phyloP scores from a whole-genome alignment of 2,329 filamentous ascomycete species.

The Aspergillus novofumigatus region DNA sequence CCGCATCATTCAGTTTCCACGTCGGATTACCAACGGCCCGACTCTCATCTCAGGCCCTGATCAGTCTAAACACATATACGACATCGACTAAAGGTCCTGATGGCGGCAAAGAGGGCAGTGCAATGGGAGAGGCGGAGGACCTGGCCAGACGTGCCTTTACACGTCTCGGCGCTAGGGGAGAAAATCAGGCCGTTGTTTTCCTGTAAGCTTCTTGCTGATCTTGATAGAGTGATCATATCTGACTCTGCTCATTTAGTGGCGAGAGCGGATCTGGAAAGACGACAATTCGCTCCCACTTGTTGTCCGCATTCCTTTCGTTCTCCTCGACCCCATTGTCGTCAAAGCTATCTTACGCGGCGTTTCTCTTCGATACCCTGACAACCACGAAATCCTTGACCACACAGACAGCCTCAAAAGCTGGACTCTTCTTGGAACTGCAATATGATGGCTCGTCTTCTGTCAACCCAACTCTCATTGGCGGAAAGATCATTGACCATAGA shows the following conservation, averaged over 20 bases:
- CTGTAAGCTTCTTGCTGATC: slow-evolving; percentile 58
- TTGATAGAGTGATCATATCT: slow-evolving; percentile 8
- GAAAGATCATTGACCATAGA: slow-evolving; percentile 89
- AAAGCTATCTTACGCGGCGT: slow-evolving; percentile 88
- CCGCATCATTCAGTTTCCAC: slow-evolving; percentile 76
- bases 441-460: slow-evolving; percentile 86
- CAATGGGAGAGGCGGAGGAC: slow-evolving; percentile 88
- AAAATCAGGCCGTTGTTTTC: slow-evolving; percentile 91
- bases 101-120: slow-evolving; percentile 87
- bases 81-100: slow-evolving; percentile 82
- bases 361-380: slow-evolving; percentile 92
- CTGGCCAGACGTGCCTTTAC: slow-evolving; percentile 82
- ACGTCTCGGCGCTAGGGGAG: slow-evolving; percentile 77
- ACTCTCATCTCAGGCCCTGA: slow-evolving; percentile 85
- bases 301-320: slow-evolving; percentile 80
- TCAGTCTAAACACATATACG: slow-evolving; percentile 92
- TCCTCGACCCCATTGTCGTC: slow-evolving; percentile 89
- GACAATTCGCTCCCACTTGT: slow-evolving; percentile 81
- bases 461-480: slow-evolving; percentile 84
- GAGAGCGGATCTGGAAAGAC: slow-evolving; percentile 97
- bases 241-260: slow-evolving; percentile 57
- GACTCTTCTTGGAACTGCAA: slow-evolving; percentile 92
- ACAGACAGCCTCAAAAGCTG: slow-evolving; percentile 90
- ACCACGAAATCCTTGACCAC: slow-evolving; percentile 97
- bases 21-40: slow-evolving; percentile 81